Percentiles rank a stretch among this genome's conserved stretches.
These are phyloP conservation scores for Iris macrosiphon DNA, from an alignment of 106 monocot genomes.

Conservation along the genomic window DNA sequence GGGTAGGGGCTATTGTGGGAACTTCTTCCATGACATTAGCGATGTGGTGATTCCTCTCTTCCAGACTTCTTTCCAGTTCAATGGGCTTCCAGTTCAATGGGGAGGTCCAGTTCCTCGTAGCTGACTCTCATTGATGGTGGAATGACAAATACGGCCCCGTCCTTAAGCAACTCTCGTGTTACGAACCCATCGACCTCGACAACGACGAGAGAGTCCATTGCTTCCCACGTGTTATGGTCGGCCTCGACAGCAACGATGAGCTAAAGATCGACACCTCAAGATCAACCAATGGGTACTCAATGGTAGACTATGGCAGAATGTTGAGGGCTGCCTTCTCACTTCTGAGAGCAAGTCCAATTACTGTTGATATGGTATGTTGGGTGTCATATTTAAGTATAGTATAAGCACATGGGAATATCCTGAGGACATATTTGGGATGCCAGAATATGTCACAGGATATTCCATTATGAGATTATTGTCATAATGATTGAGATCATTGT, in stretches of 20 bases:
- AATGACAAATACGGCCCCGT: slow-evolving; percentile 29
- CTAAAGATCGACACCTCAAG: slow-evolving; percentile 22
- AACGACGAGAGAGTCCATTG: slow-evolving; percentile 26
- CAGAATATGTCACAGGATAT: too few species aligned
- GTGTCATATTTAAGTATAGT: too few species aligned
- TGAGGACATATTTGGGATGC: too few species aligned
- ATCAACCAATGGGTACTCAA: slow-evolving; percentile 28
- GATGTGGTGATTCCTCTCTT: slow-evolving; percentile 47
- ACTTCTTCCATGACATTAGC: slow-evolving; percentile 56
- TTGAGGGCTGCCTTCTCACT: slow-evolving; percentile 30
- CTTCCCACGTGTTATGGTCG: slow-evolving; percentile 29
- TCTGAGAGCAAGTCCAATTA: slow-evolving; percentile 8
- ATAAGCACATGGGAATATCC: too few species aligned
- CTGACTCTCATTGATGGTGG: slow-evolving; percentile 33
- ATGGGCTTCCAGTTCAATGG: slow-evolving; percentile 38
- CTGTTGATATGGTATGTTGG: too few species aligned
- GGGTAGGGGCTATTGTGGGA: slow-evolving; percentile 33
- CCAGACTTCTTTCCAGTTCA: slow-evolving; percentile 26
- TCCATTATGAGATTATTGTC: too few species aligned
- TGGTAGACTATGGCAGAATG: slow-evolving; percentile 44
- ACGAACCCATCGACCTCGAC: slow-evolving; percentile 38
- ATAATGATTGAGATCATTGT: too few species aligned
- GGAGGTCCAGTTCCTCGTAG: slow-evolving; percentile 50
- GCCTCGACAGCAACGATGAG: slow-evolving; percentile 32
- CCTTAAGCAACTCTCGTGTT: slow-evolving; percentile 16